These are phyloP conservation scores for Acacia crassicarpa DNA, from an alignment of 306 rosid species.

Conservation along the genomic window DNA sequence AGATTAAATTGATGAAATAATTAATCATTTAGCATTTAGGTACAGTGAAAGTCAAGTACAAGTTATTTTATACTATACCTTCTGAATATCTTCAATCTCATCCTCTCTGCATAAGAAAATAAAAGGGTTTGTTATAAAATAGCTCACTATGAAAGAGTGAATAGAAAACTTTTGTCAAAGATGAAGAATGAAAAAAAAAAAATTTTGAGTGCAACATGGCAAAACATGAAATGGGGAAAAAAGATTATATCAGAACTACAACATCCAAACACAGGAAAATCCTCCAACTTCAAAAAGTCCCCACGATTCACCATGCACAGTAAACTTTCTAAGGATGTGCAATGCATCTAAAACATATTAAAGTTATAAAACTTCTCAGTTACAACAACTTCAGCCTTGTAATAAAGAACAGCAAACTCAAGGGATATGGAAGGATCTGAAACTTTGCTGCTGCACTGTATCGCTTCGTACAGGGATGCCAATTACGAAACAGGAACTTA, in stretches of 20 bases:
- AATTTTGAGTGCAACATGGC: slow-evolving; percentile 7
- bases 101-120: slow-evolving; percentile 76
- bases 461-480: background rate
- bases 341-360: slow-evolving; percentile 10
- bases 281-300: slow-evolving; percentile 12
- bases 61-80: slow-evolving; percentile 56
- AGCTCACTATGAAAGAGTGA: slow-evolving; percentile 17
- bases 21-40: slow-evolving; percentile 24
- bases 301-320: background rate
- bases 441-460: background rate
- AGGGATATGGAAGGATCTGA: background rate
- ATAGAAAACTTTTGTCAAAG: background rate
- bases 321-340: slow-evolving; percentile 13
- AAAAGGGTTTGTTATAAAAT: slow-evolving; percentile 30
- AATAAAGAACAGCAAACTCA: slow-evolving; percentile 4
- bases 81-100: slow-evolving; percentile 97
- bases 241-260: slow-evolving; percentile 3
- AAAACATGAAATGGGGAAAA: background rate
- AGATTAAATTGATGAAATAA: slow-evolving; percentile 44
- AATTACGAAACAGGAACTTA: background rate
- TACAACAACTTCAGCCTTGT: slow-evolving; percentile 25
- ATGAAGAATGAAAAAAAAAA: slow-evolving; percentile 19
- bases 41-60: slow-evolving; percentile 19
- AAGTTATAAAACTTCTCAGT: slow-evolving; percentile 10
- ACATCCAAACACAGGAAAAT: background rate